These are phyloP conservation scores for Magnusiomyces clavatus DNA, from an alignment of 1,139 yeast genomes.

Conservation along the genomic window DNA sequence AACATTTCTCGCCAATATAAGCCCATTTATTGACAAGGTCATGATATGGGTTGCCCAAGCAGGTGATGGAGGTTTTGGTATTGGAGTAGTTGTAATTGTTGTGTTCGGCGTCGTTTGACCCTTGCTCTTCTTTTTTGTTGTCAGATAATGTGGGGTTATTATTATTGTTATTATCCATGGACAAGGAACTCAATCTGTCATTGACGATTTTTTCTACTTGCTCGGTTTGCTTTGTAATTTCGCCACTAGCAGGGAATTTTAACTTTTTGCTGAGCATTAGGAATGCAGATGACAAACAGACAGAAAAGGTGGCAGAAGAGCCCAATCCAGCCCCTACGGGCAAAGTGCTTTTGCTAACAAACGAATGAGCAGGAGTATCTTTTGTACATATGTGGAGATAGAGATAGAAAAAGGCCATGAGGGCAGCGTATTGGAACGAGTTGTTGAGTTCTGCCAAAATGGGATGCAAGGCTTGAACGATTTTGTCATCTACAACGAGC, in stretches of 20 bases:
- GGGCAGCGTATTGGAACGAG: conserved; percentile 69
- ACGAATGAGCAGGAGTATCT: conserved; percentile 44
- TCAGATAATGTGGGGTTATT: not conserved
- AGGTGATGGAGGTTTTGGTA: conserved; percentile 3
- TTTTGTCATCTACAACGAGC: conserved; percentile 49
- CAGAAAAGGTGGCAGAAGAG: conserved; percentile 86
- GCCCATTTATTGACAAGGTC: conserved; percentile 78
- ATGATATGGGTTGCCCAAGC: conserved; percentile 38
- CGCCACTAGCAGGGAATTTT: conserved; percentile 10
- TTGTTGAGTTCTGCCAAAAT: conserved; percentile 39
- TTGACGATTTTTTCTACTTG: not conserved
- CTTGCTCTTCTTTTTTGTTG: not conserved
- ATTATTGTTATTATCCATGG: no score
- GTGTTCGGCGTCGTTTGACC: not conserved
- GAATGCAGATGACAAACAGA: conserved; percentile 73
- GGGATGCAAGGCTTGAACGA: conserved; percentile 42
- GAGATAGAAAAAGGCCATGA: conserved; percentile 75
- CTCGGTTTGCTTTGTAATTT: not conserved
- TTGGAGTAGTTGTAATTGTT: not conserved
- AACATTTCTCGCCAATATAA: conserved; percentile 86
- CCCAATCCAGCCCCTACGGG: conserved; percentile 99
- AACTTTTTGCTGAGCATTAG: conserved; percentile 44
- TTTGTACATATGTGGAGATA: conserved; percentile 51
- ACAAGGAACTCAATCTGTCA: not conserved
- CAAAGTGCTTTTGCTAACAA: conserved; percentile 68